Evolutionary conservation across 2,329 filamentous ascomycete species (phyloP).

Genomic region (Penicillium sp.): DNA sequence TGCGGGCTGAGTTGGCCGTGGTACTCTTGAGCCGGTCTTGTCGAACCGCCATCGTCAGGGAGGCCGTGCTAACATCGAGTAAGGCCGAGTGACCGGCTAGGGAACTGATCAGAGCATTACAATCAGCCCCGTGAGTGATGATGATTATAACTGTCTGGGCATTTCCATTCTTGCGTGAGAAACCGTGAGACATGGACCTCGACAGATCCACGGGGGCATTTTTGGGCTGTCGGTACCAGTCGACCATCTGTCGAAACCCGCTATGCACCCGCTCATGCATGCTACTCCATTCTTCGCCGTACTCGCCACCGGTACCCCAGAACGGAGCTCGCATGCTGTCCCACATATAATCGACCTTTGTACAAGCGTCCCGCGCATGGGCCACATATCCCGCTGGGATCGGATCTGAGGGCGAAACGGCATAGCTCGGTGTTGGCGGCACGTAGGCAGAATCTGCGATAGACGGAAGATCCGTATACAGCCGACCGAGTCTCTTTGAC

Average conservation of each 20-base stretch:
- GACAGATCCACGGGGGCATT: slow-evolving; percentile 15
- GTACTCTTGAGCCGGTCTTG: slow-evolving; percentile 45
- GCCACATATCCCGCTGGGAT: slow-evolving; percentile 89
- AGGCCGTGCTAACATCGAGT: slow-evolving; percentile 86
- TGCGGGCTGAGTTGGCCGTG: slow-evolving; percentile 7
- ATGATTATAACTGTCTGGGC: slow-evolving; percentile 81
- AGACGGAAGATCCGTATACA: slow-evolving; percentile 37
- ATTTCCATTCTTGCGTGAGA: slow-evolving; percentile 56
- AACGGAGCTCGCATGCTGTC: slow-evolving; percentile 81
- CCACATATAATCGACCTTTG: slow-evolving; percentile 92
- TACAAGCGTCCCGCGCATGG: slow-evolving; percentile 85
- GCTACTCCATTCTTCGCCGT: slow-evolving; percentile 90
- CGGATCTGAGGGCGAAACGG: slow-evolving; percentile 75
- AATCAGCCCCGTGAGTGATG: slow-evolving; percentile 92
- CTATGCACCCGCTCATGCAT: slow-evolving; percentile 91
- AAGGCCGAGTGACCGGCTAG: slow-evolving; percentile 90
- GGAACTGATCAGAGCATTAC: slow-evolving; percentile 91
- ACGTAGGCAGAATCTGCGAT: slow-evolving; percentile 61
- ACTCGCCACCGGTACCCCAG: slow-evolving; percentile 86
- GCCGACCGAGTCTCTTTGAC: slow-evolving; percentile 31
- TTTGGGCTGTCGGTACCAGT: slow-evolving; percentile 73
- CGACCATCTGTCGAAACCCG: slow-evolving; percentile 76
- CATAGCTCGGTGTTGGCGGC: slow-evolving; percentile 79
- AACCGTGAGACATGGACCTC: slow-evolving; percentile 8
- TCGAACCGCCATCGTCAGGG: slow-evolving; percentile 82